phyloP scores from a whole-genome alignment of 139 green algal genomes.

The Picocystis salinarum region DNA sequence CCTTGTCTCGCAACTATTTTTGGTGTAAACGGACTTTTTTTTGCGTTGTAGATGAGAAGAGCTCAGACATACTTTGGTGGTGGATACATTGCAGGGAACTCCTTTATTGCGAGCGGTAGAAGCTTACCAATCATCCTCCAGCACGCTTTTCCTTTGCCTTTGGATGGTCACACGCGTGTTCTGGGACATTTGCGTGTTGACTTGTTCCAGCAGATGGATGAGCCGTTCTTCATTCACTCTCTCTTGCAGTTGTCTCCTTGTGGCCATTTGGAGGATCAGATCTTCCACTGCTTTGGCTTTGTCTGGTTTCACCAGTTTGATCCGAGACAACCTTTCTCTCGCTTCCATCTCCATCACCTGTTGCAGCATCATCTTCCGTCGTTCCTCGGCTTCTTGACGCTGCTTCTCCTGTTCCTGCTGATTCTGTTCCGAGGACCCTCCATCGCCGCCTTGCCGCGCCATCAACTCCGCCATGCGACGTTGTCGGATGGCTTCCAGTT shows the following conservation, averaged over 20 bases:
- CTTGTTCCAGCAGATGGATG: slow-evolving; percentile 7
- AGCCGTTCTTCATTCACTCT: slow-evolving; percentile 38
- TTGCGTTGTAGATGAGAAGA: too few species aligned
- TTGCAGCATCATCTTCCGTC: slow-evolving; percentile 49
- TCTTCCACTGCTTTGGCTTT: slow-evolving; percentile 78
- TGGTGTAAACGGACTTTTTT: too few species aligned
- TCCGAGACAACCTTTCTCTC: slow-evolving; percentile 57
- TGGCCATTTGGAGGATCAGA: slow-evolving; percentile 56
- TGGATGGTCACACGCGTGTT: slow-evolving; percentile 2
- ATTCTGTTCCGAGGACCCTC: not conserved
- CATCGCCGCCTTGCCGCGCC: slow-evolving; percentile 18
- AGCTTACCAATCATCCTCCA: slow-evolving; percentile 2
- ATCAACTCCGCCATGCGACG: slow-evolving; percentile 60
- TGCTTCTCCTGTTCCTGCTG: slow-evolving; percentile 13
- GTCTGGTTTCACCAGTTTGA: slow-evolving; percentile 88
- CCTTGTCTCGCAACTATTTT: too few species aligned
- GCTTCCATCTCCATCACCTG: slow-evolving; percentile 50
- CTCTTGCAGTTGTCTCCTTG: slow-evolving; percentile 44
- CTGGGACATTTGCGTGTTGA: slow-evolving; percentile 2
- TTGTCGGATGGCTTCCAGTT: slow-evolving; percentile 67
- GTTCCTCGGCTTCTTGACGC: slow-evolving; percentile 36
- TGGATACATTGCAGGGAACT: too few species aligned
- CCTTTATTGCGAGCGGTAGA: too few species aligned
- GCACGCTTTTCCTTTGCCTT: not conserved
- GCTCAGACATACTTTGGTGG: too few species aligned